Evolutionary conservation across 208 protist genomes (phyloP).

Genomic region (Trichomonas gallinae): DNA sequence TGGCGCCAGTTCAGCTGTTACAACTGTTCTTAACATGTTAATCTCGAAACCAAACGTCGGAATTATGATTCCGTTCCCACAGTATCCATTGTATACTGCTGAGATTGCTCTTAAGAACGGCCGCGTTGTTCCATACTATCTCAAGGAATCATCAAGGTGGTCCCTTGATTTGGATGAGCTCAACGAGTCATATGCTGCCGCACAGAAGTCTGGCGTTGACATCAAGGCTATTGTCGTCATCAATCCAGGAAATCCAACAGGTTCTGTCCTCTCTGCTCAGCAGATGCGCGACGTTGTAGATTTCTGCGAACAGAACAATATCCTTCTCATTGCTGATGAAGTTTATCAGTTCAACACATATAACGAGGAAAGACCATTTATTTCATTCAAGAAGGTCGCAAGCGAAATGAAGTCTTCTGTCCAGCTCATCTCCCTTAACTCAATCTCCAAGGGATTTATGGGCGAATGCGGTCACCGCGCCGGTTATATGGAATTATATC

Average conservation of each 20-base stretch:
- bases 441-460: conserved; percentile 80
- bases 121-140: conserved; percentile 66
- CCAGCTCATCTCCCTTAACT: conserved; percentile 88
- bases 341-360: conserved; percentile 98
- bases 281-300: conserved; percentile 46
- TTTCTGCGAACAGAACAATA: conserved; percentile 49
- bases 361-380: conserved; percentile 14
- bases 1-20: conserved; percentile 74
- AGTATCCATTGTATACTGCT: conserved; percentile 98
- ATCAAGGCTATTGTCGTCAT: conserved; percentile 79
- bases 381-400: conserved; percentile 61
- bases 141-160: conserved; percentile 77
- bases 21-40: conserved; percentile 63
- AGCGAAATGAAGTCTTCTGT: conserved; percentile 29
- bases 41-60: conserved; percentile 30
- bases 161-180: conserved; percentile 57
- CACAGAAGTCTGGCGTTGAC: conserved; percentile 55
- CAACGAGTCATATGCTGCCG: conserved; percentile 45
- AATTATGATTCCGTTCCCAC: conserved; percentile 86
- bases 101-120: conserved; percentile 76
- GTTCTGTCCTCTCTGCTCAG: conserved; percentile 20
- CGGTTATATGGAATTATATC: conserved; percentile 81
- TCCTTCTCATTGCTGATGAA: conserved; percentile 92
- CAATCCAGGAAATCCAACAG: conserved; percentile 66
- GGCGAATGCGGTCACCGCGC: conserved; percentile 80